Evolutionary conservation across 202 grass and related monocot species (phyloP).

Genomic region (Carex arenaria): DNA sequence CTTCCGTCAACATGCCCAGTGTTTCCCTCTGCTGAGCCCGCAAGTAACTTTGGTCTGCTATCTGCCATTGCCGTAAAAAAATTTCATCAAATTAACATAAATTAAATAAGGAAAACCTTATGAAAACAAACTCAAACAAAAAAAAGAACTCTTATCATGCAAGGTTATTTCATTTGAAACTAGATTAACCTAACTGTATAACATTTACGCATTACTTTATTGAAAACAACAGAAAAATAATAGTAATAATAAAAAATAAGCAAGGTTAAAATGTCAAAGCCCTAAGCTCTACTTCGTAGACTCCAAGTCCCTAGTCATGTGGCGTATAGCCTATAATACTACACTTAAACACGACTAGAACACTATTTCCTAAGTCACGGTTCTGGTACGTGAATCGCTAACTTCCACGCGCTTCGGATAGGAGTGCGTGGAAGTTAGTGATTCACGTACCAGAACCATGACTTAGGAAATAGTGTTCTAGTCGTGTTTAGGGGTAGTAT

Average conservation of each 20-base stretch:
- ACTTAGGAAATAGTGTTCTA: no score
- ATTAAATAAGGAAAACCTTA: not conserved
- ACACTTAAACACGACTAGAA: no score
- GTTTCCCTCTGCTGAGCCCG: constrained; percentile 83
- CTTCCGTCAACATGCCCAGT: constrained; percentile 85
- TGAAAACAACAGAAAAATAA: not conserved
- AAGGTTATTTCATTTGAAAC: not conserved
- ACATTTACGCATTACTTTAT: not conserved
- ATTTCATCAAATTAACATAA: not conserved
- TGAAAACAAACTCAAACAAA: not conserved
- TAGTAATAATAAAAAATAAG: not conserved
- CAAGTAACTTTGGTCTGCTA: constrained; percentile 89
- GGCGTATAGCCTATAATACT: no score
- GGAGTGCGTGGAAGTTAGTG: no score
- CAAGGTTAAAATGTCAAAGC: not conserved
- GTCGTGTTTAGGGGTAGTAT: no score
- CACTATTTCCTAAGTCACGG: no score
- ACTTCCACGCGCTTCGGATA: no score
- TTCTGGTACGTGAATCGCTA: no score
- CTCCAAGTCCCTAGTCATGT: no score
- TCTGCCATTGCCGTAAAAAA: constrained; percentile 38
- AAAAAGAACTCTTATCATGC: not conserved
- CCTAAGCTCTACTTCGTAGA: no score
- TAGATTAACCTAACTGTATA: not conserved
- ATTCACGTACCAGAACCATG: no score